Conservation (phyloP, 2,329 filamentous ascomycete genomes). For the Colletotrichum sp. region DNA sequence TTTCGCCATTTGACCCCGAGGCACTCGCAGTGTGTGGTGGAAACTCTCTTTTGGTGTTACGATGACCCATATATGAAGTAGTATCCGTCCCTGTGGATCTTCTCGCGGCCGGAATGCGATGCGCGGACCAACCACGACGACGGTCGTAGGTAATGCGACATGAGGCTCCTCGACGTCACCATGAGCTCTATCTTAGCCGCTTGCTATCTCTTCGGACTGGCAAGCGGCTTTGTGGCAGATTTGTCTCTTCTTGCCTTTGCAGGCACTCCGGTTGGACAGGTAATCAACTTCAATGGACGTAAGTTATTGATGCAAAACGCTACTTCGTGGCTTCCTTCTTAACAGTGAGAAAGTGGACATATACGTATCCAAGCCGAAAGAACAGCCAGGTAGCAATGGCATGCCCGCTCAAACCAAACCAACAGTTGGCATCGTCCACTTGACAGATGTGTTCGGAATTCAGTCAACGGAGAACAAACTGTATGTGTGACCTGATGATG, state of each 20-base stretch:
- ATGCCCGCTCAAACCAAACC: neutral
- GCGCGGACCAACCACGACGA: neutral
- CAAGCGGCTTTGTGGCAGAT: neutral
- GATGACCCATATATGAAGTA: neutral
- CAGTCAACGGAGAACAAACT: conserved; percentile 27
- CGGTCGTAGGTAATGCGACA: neutral
- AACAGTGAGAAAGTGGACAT: neutral
- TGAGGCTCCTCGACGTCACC: neutral
- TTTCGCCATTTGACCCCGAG: neutral
- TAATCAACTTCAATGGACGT: neutral
- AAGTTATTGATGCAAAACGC: neutral
- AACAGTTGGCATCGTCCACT: neutral
- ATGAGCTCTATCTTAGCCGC: neutral
- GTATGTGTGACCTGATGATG: neutral
- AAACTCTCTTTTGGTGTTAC: neutral
- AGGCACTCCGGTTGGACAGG: neutral
- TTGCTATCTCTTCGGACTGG: neutral
- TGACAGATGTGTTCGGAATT: conserved; percentile 43
- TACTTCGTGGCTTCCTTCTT: accelerated
- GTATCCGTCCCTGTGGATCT: too few relatives aligned
- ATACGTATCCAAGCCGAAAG: neutral
- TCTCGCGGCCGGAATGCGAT: accelerated
- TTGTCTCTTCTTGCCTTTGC: conserved; percentile 8
- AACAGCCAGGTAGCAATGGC: neutral
- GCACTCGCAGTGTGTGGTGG: neutral